A percentile compares a stretch with the other conserved stretches of the same genome.
Conservation (phyloP, 108 stramenopile species). For the Chaetoceros tenuissimus region DNA sequence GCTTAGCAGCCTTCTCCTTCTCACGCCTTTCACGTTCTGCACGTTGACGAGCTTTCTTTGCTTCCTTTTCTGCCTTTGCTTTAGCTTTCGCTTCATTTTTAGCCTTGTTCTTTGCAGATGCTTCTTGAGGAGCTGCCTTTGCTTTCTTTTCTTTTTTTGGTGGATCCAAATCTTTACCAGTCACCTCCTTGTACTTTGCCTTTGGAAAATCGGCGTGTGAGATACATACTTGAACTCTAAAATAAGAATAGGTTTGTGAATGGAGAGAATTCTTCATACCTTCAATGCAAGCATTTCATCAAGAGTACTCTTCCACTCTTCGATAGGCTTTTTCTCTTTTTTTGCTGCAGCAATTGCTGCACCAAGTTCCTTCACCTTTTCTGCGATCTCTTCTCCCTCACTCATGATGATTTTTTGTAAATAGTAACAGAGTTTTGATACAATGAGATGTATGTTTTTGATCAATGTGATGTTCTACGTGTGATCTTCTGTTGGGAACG, state of each 20-base stretch:
- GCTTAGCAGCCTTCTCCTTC: conserved; percentile 70
- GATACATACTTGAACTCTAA: not conserved
- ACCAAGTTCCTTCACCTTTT: conserved; percentile 62
- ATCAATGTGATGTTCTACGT: too few species aligned
- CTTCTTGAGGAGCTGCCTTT: conserved; percentile 26
- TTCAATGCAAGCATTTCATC: conserved; percentile 68
- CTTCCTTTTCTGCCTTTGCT: conserved; percentile 78
- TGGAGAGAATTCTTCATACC: too few species aligned
- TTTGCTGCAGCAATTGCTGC: conserved; percentile 63
- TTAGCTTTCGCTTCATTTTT: conserved; percentile 57
- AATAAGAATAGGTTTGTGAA: not conserved
- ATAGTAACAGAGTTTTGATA: too few species aligned
- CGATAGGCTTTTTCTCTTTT: conserved; percentile 55
- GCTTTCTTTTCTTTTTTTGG: conserved; percentile 30
- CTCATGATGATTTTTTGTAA: conserved; percentile 9
- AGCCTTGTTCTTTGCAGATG: conserved; percentile 72
- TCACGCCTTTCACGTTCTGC: conserved; percentile 71
- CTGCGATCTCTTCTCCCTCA: conserved; percentile 29
- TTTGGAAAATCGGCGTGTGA: conserved; percentile 4
- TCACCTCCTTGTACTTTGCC: conserved; percentile 54
- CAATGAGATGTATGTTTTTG: too few species aligned
- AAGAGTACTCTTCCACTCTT: conserved; percentile 69
- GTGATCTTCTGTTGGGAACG: too few species aligned
- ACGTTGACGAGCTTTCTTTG: conserved; percentile 76
- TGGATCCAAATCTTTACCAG: conserved; percentile 54